phyloP scores from a whole-genome alignment of 331 rosid species.

The Malus hybrid region DNA sequence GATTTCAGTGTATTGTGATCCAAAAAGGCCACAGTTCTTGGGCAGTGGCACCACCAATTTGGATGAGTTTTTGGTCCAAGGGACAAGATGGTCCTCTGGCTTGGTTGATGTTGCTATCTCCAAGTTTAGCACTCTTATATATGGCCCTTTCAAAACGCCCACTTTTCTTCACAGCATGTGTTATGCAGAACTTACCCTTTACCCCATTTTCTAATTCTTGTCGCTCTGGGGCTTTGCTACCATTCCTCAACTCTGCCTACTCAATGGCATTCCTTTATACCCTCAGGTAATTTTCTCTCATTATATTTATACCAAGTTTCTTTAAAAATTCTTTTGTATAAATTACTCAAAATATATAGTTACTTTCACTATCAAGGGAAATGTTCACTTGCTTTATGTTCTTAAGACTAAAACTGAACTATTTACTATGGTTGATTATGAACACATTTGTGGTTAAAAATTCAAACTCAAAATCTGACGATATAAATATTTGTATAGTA shows the following conservation, averaged over 20 bases:
- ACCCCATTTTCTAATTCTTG: conserved; percentile 36
- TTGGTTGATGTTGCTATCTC: conserved; percentile 53
- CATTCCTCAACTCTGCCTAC: conserved; percentile 61
- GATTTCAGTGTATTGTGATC: conserved; percentile 53
- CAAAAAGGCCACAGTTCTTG: conserved; percentile 56
- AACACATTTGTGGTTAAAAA: no score
- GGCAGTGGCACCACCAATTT: conserved; percentile 49
- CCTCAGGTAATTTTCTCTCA: conserved; percentile 42
- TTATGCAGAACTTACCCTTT: conserved; percentile 40
- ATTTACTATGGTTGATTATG: no score
- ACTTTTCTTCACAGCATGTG: conserved; percentile 43
- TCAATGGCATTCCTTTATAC: conserved; percentile 42
- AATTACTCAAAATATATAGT: no score
- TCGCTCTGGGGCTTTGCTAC: conserved; percentile 59
- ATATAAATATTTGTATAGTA: no score
- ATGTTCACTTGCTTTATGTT: no score
- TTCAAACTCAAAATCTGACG: no score
- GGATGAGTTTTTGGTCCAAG: conserved; percentile 60
- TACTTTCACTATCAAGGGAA: no score
- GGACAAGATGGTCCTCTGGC: conserved; percentile 59
- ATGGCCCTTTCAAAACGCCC: conserved; percentile 38
- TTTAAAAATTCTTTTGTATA: no score
- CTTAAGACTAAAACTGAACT: no score
- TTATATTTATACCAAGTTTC: no score
- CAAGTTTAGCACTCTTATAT: conserved; percentile 49